Percentiles rank a stretch among this genome's conserved stretches.
phyloP scores from a whole-genome alignment of 805 yeast species.

The Metahyphopichia silvanorum region DNA sequence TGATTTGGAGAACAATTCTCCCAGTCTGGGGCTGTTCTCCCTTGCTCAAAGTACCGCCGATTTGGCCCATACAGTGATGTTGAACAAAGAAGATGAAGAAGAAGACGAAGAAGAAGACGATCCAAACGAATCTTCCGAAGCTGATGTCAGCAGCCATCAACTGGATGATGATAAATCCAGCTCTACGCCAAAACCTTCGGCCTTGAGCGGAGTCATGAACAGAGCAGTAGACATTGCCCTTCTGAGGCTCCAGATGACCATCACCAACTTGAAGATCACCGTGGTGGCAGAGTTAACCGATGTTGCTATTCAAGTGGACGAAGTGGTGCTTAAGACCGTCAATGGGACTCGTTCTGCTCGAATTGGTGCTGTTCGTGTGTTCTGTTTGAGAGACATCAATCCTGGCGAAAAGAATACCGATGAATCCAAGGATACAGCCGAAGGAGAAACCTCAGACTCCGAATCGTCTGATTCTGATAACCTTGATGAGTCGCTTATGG shows the following conservation, averaged over 20 bases:
- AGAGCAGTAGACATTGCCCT: conserved; percentile 67
- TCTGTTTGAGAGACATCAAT: conserved; percentile 31
- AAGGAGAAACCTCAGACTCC: conserved; percentile 17
- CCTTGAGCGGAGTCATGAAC: conserved; percentile 55
- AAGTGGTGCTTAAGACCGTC: conserved; percentile 32
- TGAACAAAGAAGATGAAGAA: conserved; percentile 22
- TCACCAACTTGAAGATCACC: conserved; percentile 45
- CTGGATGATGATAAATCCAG: no score
- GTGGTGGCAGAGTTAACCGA: conserved; percentile 46
- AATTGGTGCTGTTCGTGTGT: conserved; percentile 37
- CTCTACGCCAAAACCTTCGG: conserved; percentile 33
- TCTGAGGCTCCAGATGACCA: conserved; percentile 52
- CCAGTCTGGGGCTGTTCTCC: conserved; percentile 37
- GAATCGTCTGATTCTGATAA: conserved; percentile 20
- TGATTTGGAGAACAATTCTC: conserved; percentile 21
- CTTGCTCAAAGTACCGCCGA: conserved; percentile 73
- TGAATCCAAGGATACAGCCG: conserved; percentile 6
- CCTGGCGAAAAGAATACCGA: conserved; percentile 16
- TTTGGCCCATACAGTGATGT: conserved; percentile 58
- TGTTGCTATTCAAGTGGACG: conserved; percentile 28
- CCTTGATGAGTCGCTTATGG: conserved; percentile 43
- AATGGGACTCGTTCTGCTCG: conserved; percentile 46
- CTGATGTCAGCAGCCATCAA: conserved; percentile 19
- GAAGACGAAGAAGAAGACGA: conserved; percentile 12
- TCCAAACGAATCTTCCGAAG: conserved; percentile 7